A percentile compares a stretch with the other conserved stretches of the same genome.
Conservation (phyloP, 495 filamentous ascomycete genomes). For the Tuber calosporum region DNA sequence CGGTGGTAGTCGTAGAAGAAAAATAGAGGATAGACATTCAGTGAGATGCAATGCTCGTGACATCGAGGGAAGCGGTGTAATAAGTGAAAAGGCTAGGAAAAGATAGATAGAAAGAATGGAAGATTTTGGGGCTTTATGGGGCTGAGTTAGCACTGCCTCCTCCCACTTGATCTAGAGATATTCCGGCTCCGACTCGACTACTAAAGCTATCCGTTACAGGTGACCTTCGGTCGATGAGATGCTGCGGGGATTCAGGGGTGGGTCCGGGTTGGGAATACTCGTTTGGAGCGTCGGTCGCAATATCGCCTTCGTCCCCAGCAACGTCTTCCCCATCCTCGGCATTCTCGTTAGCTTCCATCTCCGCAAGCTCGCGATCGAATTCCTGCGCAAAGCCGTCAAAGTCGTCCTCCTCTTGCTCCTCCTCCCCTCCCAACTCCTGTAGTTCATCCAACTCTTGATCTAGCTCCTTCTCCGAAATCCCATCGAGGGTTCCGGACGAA, state of each 20-base stretch:
- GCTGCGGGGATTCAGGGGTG: conserved; percentile 4
- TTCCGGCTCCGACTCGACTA: background rate
- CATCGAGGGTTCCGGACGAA: background rate
- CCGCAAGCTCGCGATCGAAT: conserved; percentile 36
- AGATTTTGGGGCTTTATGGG: conserved; percentile 6
- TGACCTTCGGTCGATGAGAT: conserved; percentile 1
- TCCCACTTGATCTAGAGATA: background rate
- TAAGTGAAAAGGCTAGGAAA: conserved; percentile 12
- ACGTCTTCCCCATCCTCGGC: conserved; percentile 14
- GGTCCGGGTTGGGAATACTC: conserved; percentile 1
- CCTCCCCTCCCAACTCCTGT: conserved; percentile 11
- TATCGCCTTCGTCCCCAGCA: background rate
- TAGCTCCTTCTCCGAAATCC: background rate
- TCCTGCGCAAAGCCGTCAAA: conserved; percentile 33
- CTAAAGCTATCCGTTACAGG: conserved; percentile 1
- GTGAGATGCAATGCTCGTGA: conserved; percentile 4
- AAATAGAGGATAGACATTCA: conserved; percentile 20
- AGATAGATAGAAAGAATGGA: background rate
- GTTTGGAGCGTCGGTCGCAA: conserved; percentile 29
- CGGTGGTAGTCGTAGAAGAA: conserved; percentile 10
- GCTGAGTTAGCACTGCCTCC: background rate
- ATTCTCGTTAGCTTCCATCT: conserved; percentile 13
- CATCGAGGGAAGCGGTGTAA: conserved; percentile 1
- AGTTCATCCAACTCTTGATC: conserved; percentile 9
- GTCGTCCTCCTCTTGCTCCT: conserved; percentile 20